A percentile compares a stretch with the other conserved stretches of the same genome.
phyloP scores from a whole-genome alignment of 2,329 filamentous ascomycete genomes.

The Pseudocercospora vitis region DNA sequence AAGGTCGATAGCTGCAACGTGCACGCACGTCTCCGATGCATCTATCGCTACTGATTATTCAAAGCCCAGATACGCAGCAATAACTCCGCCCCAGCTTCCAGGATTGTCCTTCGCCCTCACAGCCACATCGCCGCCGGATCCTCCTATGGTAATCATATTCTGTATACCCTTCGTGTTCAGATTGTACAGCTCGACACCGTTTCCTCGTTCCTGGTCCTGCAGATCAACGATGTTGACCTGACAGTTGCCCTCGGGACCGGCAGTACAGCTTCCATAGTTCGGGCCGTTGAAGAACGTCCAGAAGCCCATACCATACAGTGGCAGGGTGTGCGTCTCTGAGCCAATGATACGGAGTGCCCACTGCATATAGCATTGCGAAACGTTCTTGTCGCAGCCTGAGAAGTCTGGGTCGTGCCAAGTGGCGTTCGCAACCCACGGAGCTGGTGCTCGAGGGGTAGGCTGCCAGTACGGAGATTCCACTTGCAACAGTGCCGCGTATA shows the following conservation, averaged over 20 bases:
- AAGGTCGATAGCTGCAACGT: no score
- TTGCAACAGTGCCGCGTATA: conserved; percentile 52
- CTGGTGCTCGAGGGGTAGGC: conserved; percentile 37
- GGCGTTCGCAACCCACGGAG: conserved; percentile 44
- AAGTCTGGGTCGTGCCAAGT: conserved; percentile 37
- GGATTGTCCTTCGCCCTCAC: conserved; percentile 22
- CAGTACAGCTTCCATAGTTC: conserved; percentile 20
- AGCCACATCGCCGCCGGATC: conserved; percentile 19
- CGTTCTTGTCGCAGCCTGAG: conserved; percentile 27
- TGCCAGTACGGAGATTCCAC: conserved; percentile 53
- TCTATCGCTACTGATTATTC: conserved; percentile 3
- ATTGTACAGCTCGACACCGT: conserved; percentile 26
- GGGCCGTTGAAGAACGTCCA: conserved; percentile 45
- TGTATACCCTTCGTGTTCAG: conserved; percentile 29
- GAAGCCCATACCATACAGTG: conserved; percentile 43
- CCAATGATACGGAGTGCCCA: conserved; percentile 30
- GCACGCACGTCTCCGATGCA: no score
- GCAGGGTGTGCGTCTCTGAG: conserved; percentile 37
- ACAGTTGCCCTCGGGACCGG: conserved; percentile 39
- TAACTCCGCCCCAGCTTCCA: conserved; percentile 31
- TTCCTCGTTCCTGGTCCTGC: conserved; percentile 12
- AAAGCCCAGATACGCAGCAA: conserved; percentile 28
- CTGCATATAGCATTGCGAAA: conserved; percentile 40
- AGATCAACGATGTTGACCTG: conserved; percentile 39
- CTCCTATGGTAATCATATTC: conserved; percentile 28